These are phyloP conservation scores for Oenanthe javanica DNA, from an alignment of 140 eudicot genomes.

Conservation along the genomic window DNA sequence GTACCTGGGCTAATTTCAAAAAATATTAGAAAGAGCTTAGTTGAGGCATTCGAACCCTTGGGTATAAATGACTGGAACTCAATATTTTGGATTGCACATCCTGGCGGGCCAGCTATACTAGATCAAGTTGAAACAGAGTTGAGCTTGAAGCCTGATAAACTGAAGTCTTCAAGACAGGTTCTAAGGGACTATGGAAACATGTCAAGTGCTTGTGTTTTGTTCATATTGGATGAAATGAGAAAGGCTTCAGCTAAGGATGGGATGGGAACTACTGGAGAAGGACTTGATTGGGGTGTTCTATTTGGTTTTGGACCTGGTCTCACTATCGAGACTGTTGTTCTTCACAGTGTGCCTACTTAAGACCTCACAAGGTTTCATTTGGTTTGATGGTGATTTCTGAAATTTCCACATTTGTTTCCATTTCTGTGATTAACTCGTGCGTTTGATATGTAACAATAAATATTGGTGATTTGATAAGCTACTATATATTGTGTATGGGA, in stretches of 20 bases:
- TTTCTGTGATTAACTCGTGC: background rate
- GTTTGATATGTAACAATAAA: background rate
- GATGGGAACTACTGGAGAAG: background rate
- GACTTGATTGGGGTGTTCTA: slow-evolving; percentile 13
- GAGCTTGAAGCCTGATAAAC: background rate
- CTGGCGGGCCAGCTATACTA: background rate
- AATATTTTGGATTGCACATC: background rate
- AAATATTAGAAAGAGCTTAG: slow-evolving; percentile 12
- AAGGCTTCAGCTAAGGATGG: slow-evolving; percentile 5
- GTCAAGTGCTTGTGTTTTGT: slow-evolving; percentile 8
- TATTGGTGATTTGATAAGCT: background rate
- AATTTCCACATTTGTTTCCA: background rate
- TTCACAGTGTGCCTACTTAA: slow-evolving; percentile 2
- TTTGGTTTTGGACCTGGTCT: slow-evolving; percentile 15
- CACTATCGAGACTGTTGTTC: slow-evolving; percentile 12
- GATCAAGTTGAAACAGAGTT: background rate
- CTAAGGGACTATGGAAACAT: slow-evolving; percentile 11
- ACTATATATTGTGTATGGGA: too few species aligned
- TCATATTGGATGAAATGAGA: slow-evolving; percentile 13
- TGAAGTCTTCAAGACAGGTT: background rate
- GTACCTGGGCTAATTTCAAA: slow-evolving; percentile 19
- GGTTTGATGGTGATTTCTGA: background rate
- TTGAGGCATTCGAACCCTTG: slow-evolving; percentile 18
- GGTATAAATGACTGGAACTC: slow-evolving; percentile 14
- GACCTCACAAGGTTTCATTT: background rate